Evolutionary conservation across 2,329 filamentous ascomycete genomes (phyloP).

Genomic region (Colletotrichum spinosum): DNA sequence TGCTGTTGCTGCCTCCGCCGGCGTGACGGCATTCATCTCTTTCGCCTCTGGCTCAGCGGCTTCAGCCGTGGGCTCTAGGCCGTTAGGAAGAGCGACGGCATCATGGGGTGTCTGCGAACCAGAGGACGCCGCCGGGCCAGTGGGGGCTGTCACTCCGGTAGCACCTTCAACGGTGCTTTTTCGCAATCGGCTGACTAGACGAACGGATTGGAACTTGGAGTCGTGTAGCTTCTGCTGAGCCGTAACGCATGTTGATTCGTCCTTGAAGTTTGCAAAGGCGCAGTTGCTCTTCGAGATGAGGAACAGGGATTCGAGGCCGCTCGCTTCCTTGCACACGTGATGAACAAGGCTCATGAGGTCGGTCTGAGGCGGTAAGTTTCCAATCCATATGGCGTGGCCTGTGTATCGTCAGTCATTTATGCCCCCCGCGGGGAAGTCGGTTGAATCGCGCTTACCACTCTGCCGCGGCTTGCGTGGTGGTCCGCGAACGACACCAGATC

Average conservation of each 20-base stretch:
- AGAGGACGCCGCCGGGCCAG: slow-evolving; percentile 61
- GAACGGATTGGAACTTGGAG: slow-evolving; percentile 86
- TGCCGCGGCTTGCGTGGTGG: slow-evolving; percentile 69
- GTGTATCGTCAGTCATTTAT: slow-evolving; percentile 41
- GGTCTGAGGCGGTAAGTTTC: slow-evolving; percentile 88
- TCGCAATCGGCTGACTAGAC: slow-evolving; percentile 86
- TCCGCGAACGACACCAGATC: slow-evolving; percentile 60
- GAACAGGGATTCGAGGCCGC: slow-evolving; percentile 87
- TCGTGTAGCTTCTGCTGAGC: slow-evolving; percentile 91
- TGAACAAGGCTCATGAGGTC: slow-evolving; percentile 87
- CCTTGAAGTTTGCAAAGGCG: slow-evolving; percentile 94
- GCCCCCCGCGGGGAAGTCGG: slow-evolving; percentile 31
- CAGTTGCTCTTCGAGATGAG: slow-evolving; percentile 98
- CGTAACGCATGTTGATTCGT: slow-evolving; percentile 78
- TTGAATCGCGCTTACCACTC: slow-evolving; percentile 59
- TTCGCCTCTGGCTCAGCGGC: slow-evolving; percentile 6
- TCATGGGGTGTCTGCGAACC: slow-evolving; percentile 30
- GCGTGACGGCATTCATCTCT: slow-evolving; percentile 5
- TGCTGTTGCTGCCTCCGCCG: slow-evolving; percentile 34
- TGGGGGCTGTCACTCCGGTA: slow-evolving; percentile 63
- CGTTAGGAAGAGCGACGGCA: not conserved
- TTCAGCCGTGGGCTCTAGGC: slow-evolving; percentile 3
- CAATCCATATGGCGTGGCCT: slow-evolving; percentile 95
- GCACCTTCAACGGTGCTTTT: slow-evolving; percentile 62
- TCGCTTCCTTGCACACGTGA: slow-evolving; percentile 85